A percentile compares a stretch with the other conserved stretches of the same genome.
Conservation (phyloP, 192 early-diverging fungal species). For the Podila minutissima region DNA sequence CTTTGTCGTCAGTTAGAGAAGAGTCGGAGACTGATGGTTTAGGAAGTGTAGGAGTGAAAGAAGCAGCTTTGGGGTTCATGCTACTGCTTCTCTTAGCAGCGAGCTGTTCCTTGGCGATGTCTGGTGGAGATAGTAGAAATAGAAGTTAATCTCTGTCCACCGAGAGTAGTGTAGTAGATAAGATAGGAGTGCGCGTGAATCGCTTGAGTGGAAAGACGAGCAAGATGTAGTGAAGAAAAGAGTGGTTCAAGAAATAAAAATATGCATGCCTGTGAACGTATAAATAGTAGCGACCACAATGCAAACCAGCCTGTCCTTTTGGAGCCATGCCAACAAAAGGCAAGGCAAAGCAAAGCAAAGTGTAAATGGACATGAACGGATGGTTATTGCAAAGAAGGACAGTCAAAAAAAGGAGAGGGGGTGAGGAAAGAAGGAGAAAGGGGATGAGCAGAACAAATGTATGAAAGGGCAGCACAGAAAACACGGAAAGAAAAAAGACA, state of each 20-base stretch:
- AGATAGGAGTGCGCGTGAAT: too few relatives aligned
- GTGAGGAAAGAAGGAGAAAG: conserved; percentile 7
- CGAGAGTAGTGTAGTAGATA: too few relatives aligned
- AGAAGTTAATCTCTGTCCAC: too few relatives aligned
- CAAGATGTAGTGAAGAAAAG: too few relatives aligned
- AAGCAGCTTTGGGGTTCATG: conserved; percentile 23
- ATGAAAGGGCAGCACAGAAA: conserved; percentile 7
- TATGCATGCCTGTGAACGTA: too few relatives aligned
- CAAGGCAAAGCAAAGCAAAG: neutral
- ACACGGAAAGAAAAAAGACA: neutral
- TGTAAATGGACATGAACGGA: neutral
- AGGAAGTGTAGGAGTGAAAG: conserved; percentile 18
- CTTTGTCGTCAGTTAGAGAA: too few relatives aligned
- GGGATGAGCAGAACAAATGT: neutral
- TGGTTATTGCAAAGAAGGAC: neutral
- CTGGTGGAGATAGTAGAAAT: neutral
- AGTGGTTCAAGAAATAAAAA: too few relatives aligned
- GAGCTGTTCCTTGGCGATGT: neutral
- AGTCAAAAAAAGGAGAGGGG: neutral
- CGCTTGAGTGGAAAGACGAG: too few relatives aligned
- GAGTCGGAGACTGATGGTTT: neutral
- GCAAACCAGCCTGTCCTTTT: too few relatives aligned
- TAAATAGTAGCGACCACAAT: too few relatives aligned
- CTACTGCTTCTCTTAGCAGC: conserved; percentile 11
- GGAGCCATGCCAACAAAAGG: too few relatives aligned